Evolutionary conservation across 2,329 filamentous ascomycete genomes (phyloP), one percentile per base, ranked within the genome.

Genomic region (Colletotrichum karsti): DNA sequence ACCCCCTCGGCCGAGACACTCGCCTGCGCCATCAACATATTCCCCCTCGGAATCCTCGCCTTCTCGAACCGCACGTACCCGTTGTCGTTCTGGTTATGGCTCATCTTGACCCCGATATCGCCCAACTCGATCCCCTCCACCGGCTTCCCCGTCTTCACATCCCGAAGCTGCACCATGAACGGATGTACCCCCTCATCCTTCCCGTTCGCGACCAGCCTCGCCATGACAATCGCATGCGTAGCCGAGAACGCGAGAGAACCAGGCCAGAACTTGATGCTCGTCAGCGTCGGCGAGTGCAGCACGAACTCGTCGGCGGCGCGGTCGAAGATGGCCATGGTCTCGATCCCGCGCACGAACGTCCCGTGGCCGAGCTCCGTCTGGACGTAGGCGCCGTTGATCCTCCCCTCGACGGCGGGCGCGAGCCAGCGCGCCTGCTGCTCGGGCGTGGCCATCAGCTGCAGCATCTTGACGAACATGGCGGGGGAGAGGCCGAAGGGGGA

Each of bases 401-500:
- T 20, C 1, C 46, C 46, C 46, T 24, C 24, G 42, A 46, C 18
- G 1, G 42, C 20, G 0, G 42, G 42, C 0, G 6, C 0, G 0
- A 46, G 42, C 42, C 22, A 30, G 2, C 22, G 46, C 24, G 46
- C 46, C 46, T 50, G 46, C 15, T 50, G 46, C 46, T 22, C 24
- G 22, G 46, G 46, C 8, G 46, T 26, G 12, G 46, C 46, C 46
- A 50, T 50, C 46, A 50, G 15, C 15, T 50, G 46, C 22, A 50
- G 8, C 46, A 30, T 50, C 24, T 50, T 50, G 46, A 50, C 46
- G 46, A 50, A 30, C 46, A 50, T 50, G 46, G 46, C 46, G 12
- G 46, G 46, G 12, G 46, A 50, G 24, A 50, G 46, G 24, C 46
- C 46, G 46, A 50, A 50, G 0, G 46, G 46, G 15, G 22, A 26